A percentile compares a stretch with the other conserved stretches of the same genome.
phyloP scores from a whole-genome alignment of 2,329 filamentous ascomycete species.

The Fusarium nygamai region DNA sequence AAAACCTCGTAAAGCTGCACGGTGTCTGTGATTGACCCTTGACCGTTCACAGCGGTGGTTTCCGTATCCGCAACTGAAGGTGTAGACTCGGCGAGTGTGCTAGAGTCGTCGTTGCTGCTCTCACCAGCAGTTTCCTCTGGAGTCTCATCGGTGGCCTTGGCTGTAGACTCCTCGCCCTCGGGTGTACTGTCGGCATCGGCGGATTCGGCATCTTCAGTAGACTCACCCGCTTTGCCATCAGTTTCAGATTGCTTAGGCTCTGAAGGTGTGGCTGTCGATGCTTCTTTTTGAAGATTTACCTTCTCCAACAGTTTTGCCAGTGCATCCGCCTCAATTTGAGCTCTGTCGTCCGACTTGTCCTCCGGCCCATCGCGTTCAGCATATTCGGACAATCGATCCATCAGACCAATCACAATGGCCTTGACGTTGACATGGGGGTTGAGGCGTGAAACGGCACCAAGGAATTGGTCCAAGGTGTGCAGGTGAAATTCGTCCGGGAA shows the following conservation, averaged over 20 bases:
- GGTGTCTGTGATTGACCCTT: conserved; percentile 63
- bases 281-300: conserved; percentile 73
- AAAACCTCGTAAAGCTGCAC: conserved; percentile 97
- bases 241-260: conserved; percentile 34
- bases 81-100: conserved; percentile 47
- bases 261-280: conserved; percentile 16
- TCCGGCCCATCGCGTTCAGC: conserved; percentile 87
- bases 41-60: conserved; percentile 58
- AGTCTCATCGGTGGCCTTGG: conserved; percentile 38
- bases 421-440: conserved; percentile 99
- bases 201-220: conserved; percentile 43
- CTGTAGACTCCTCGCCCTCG: conserved; percentile 35
- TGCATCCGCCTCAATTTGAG: conserved; percentile 85
- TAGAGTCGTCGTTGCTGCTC: conserved; percentile 44
- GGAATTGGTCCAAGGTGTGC: conserved; percentile 93
- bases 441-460: conserved; percentile 89
- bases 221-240: conserved; percentile 42
- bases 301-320: conserved; percentile 81
- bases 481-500: conserved; percentile 99
- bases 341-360: conserved; percentile 72
- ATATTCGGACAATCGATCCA: conserved; percentile 95
- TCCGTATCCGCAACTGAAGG: conserved; percentile 59
- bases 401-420: conserved; percentile 95
- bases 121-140: conserved; percentile 20
- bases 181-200: conserved; percentile 42